Conservation (phyloP, 2,329 filamentous ascomycete genomes). For the Sclerotinia nivalis region DNA sequence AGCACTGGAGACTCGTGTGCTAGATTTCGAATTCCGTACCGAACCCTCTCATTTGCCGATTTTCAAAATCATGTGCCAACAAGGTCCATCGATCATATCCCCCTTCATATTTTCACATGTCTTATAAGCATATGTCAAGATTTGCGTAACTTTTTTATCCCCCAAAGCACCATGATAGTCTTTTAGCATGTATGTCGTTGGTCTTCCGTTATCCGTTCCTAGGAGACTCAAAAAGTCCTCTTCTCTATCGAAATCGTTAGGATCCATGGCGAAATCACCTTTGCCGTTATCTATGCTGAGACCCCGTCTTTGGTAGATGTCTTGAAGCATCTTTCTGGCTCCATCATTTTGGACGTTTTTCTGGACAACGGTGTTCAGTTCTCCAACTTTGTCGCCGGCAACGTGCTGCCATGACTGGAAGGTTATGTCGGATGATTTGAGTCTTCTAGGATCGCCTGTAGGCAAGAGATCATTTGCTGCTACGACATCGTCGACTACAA, state of each 20-base stretch:
- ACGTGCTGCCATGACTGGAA: not conserved
- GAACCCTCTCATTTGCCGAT: not conserved
- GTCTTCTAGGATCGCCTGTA: not conserved
- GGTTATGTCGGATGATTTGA: not conserved
- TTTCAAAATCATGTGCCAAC: not conserved
- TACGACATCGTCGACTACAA: not conserved
- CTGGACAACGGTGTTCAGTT: not conserved
- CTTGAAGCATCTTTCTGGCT: not conserved
- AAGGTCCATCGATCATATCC: not conserved
- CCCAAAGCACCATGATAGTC: not conserved
- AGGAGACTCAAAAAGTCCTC: not conserved
- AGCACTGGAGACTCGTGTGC: too few species aligned
- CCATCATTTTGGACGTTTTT: not conserved
- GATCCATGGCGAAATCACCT: not conserved
- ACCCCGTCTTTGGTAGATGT: not conserved
- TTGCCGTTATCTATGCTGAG: not conserved
- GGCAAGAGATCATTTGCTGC: not conserved
- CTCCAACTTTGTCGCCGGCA: not conserved
- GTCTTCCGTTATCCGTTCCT: not conserved
- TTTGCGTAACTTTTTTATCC: not conserved
- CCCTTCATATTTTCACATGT: not conserved
- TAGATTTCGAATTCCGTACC: too few species aligned
- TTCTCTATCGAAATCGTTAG: not conserved
- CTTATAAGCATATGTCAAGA: not conserved
- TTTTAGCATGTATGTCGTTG: not conserved